Evolutionary conservation across 148 eudicot species (phyloP).

Genomic region (Beta vulgaris): DNA sequence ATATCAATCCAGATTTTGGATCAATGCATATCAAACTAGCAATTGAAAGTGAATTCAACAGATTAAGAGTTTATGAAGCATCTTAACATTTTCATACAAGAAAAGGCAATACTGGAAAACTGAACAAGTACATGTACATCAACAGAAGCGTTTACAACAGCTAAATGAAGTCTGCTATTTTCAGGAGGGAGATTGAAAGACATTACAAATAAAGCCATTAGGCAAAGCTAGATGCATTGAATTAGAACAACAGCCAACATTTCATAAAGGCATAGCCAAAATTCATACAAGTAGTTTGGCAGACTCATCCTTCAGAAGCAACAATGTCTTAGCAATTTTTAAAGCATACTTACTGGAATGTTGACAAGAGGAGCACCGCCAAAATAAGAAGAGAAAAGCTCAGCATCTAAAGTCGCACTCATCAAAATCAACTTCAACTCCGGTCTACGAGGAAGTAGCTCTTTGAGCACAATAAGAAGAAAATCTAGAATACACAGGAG

Average conservation of each 20-base stretch:
- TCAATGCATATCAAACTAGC: no score
- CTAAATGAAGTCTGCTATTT: background rate
- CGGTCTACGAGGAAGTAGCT: constrained; percentile 87
- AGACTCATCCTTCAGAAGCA: background rate
- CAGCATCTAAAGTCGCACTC: constrained; percentile 99
- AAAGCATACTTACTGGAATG: constrained; percentile 65
- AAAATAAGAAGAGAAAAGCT: constrained; percentile 89
- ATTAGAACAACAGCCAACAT: background rate
- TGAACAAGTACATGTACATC: no score
- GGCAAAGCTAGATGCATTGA: background rate
- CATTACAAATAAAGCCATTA: background rate
- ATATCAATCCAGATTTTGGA: no score
- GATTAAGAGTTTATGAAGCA: no score
- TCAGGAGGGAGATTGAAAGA: background rate
- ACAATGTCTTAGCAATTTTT: background rate
- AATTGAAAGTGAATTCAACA: no score
- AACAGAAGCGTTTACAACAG: no score
- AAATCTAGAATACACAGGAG: constrained; percentile 55
- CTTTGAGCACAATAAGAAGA: constrained; percentile 88
- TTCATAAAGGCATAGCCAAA: background rate
- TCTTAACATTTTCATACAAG: no score
- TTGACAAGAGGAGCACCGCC: constrained; percentile 71
- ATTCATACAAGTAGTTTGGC: background rate
- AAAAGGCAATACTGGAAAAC: no score
- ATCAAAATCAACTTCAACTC: constrained; percentile 85